Base-by-base conservation (phyloP, 805 yeast genomes). In the Kazachstania martiniae region DNA sequence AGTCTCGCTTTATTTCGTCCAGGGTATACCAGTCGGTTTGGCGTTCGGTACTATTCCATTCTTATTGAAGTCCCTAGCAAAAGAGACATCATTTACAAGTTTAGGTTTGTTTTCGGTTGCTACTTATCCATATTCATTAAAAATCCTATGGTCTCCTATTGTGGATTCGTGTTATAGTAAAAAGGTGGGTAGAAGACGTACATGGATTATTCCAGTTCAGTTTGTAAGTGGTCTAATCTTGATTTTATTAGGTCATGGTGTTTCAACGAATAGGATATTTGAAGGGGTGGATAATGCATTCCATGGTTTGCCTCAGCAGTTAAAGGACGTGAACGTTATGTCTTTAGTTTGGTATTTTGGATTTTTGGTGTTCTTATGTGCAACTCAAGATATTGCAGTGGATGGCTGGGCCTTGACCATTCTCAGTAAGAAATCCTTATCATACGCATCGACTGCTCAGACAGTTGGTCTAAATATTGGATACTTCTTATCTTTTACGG, bases 351-450 rank as follows among this genome's bases (percentile, higher is more conserved):
- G 63, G 31, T 66, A 74, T 35, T 91, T 91, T 58, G 82, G 87
- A 46, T 42, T 74, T 15, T 62, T 91, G 37, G 91, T 91, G 21
- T 72, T 89, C 36, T 65, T 87, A 38, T 87, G 96, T 61, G 96
- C 97, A 1, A 89, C 98, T 0, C 98, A 91, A 57, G 98, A 91
- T 53, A 91, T 91, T 35, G 97, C 98, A 0, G 98, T 91, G 15
- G 98, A 91, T 60, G 97, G 98, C 8, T 91, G 98, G 98, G 96
- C 97, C 0, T 62, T 91, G 49, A 91, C 95, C 1, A 74, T 89
- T 25, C 63, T 91, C 32, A 74, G 87, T 12, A 75, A 76, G 17
- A 72, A 72, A 18, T 79, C 93, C 10, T 64, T 91, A 39, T 77
- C 93, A 12, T 91, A 75, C 61, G 97, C 98, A 0, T 83, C 95